Percentiles rank a stretch among this genome's conserved stretches.
These are phyloP conservation scores for Fusarium incarnatum DNA, from an alignment of 2,329 filamentous ascomycete species.

Conservation along the genomic window DNA sequence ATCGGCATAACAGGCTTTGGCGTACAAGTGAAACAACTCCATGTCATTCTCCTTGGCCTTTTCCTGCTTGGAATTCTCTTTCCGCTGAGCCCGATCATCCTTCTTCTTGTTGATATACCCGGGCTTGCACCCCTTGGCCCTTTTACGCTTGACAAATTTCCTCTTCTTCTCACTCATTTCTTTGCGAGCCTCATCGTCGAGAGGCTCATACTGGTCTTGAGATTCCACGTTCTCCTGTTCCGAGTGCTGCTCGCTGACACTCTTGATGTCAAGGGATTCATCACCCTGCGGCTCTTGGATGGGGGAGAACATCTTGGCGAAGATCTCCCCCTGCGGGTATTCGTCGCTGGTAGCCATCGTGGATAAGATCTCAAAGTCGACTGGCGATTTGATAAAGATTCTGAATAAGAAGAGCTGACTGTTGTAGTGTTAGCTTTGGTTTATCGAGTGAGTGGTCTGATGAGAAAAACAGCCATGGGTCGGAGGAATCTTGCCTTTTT, in stretches of 20 bases:
- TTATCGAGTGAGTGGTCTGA: not conserved
- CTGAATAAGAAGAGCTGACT: not conserved
- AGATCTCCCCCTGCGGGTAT: not conserved
- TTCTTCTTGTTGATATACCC: not conserved
- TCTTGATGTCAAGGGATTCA: not conserved
- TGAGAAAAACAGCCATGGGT: not conserved
- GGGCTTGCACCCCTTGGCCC: not conserved
- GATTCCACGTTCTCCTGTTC: not conserved
- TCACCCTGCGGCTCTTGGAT: not conserved
- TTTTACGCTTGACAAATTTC: not conserved
- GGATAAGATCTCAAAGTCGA: not conserved
- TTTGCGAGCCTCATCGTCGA: not conserved
- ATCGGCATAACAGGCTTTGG: not conserved
- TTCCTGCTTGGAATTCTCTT: not conserved
- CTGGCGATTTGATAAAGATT: not conserved
- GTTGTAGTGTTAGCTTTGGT: not conserved
- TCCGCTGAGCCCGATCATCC: not conserved
- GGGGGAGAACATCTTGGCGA: not conserved
- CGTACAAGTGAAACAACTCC: not conserved
- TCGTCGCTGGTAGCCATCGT: not conserved
- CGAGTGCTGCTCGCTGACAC: not conserved
- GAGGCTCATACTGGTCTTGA: not conserved
- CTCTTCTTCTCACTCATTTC: not conserved
- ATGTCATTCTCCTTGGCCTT: not conserved
- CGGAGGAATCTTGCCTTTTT: not conserved